Percentiles rank a stretch among this genome's conserved stretches.
phyloP scores from a whole-genome alignment of 108 stramenopile species.

The Fistulifera solaris region DNA sequence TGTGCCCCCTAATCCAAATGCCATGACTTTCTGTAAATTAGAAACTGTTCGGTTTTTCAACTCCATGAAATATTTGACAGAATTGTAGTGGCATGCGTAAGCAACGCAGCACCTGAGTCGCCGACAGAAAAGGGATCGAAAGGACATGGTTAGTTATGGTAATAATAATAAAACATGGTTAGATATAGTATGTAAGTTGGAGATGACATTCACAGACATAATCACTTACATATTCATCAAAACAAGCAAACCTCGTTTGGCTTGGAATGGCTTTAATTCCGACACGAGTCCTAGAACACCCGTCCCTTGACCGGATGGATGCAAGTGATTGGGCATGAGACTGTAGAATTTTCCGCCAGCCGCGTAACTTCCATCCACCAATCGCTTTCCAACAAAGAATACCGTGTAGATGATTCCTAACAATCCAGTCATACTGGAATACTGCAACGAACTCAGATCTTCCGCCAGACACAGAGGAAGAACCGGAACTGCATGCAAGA shows the following conservation, averaged over 20 bases:
- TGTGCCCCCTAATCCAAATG: constrained; percentile 2
- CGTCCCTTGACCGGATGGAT: not conserved
- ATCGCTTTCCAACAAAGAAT: constrained; percentile 7
- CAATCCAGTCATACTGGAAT: constrained; percentile 6
- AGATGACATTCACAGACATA: too few relatives aligned
- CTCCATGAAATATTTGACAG: constrained; percentile 10
- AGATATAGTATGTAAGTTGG: too few relatives aligned
- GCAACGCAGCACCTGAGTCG: constrained; percentile 4
- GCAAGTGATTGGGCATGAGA: constrained; percentile 6
- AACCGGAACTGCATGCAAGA: constrained; percentile 4
- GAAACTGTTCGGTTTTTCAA: constrained; percentile 2
- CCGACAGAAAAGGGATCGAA: too few relatives aligned
- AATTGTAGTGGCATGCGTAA: constrained; percentile 6
- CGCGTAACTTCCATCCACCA: constrained; percentile 5
- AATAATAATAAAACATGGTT: too few relatives aligned
- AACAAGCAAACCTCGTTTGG: not conserved
- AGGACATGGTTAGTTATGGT: too few relatives aligned
- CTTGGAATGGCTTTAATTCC: not conserved
- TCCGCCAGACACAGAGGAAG: constrained; percentile 3
- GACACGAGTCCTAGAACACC: not conserved
- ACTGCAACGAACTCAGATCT: not conserved
- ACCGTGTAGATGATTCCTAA: constrained; percentile 5
- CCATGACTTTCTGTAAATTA: constrained; percentile 4
- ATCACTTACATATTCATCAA: constrained; percentile 6
- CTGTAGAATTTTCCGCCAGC: not conserved